Percentiles rank a stretch among this genome's conserved stretches.
phyloP scores from a whole-genome alignment of 1,284 basidiomycete species.

The Leccinum idahoense region DNA sequence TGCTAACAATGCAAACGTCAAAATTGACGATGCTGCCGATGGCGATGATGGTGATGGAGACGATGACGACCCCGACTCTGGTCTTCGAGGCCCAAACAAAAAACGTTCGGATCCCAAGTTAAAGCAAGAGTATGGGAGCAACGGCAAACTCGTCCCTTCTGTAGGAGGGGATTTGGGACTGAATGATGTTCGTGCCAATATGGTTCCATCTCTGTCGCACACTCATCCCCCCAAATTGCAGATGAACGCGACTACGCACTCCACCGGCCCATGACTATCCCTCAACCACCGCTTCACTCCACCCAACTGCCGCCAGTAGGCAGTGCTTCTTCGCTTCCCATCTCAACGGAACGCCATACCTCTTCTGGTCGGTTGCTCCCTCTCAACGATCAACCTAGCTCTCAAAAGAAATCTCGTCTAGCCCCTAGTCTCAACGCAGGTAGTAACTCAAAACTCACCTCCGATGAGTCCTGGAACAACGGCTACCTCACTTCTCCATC shows the following conservation, averaged over 20 bases:
- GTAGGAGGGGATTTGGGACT: conserved; percentile 19
- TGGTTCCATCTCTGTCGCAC: not conserved
- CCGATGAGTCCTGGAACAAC: conserved; percentile 29
- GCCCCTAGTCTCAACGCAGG: conserved; percentile 20
- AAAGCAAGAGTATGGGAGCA: conserved; percentile 25
- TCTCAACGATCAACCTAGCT: conserved; percentile 19
- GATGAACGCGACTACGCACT: conserved; percentile 24
- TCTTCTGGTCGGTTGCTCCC: conserved; percentile 30
- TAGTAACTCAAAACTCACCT: conserved; percentile 21
- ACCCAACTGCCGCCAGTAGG: conserved; percentile 21
- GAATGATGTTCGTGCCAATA: conserved; percentile 23
- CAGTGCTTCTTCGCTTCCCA: conserved; percentile 24
- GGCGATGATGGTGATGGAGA: conserved; percentile 38
- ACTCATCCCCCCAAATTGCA: conserved; percentile 10
- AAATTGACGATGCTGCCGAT: conserved; percentile 39
- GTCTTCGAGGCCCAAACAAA: conserved; percentile 17
- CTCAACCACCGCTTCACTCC: conserved; percentile 30
- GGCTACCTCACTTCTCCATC: conserved; percentile 29
- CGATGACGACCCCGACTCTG: conserved; percentile 29
- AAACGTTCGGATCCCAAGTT: conserved; percentile 26
- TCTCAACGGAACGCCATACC: conserved; percentile 31
- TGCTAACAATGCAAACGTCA: conserved; percentile 30
- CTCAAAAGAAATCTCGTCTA: conserved; percentile 30
- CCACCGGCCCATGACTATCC: conserved; percentile 31
- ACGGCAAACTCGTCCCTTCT: conserved; percentile 16